Base-by-base conservation (phyloP, 2,329 filamentous ascomycete species). In the Botrytis hyacinthi region DNA sequence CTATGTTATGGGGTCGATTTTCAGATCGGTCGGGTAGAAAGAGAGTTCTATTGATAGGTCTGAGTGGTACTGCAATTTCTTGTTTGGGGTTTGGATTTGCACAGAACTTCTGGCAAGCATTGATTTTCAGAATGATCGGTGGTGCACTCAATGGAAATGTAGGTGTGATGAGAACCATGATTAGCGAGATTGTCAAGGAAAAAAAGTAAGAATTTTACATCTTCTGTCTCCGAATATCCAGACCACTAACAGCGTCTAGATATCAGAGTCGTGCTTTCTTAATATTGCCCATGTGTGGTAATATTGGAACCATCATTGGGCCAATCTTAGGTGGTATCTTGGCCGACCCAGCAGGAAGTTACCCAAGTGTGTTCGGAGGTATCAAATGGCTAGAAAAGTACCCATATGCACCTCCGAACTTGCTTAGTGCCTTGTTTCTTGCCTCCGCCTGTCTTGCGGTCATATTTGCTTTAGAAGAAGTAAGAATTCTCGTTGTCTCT, bases 151-250 rank as follows among this genome's bases (percentile, higher is more conserved):
- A 93, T 80, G 92, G 91, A 2, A 94, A 93, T 79, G 87, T 93
- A 2, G 91, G 91, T 0, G 90, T 93, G 4, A 91, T 93, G 89
- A 84, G 91, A 74, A 93, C 91, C 9, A 91, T 93, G 87, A 91
- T 93, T 63, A 87, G 87, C 2, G 92, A 94, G 81, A 91, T 92
- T 48, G 88, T 93, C 54, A 85, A 86, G 68, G 91, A 93, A 82
- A 92, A 91, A 81, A 91, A 87, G 84, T 91, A 61, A 74, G 75
- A 18, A 70, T 69, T 44, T 20, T 20, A 6, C 26, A 16, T 8
- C 46, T 22, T 8, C 61, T 20, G 35, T 57, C 6, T 9, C 3
- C 1, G 14, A 40, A 66, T 1, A 7, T 18, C n/a, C 35, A 12
- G 29, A 29, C 14, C 0, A 42, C 66, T 74, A 69, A 77, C n/a